Percentiles rank a stretch among this genome's conserved stretches.
These are phyloP conservation scores for Kitagawia praeruptora DNA, from an alignment of 129 eudicot species.

Conservation along the genomic window DNA sequence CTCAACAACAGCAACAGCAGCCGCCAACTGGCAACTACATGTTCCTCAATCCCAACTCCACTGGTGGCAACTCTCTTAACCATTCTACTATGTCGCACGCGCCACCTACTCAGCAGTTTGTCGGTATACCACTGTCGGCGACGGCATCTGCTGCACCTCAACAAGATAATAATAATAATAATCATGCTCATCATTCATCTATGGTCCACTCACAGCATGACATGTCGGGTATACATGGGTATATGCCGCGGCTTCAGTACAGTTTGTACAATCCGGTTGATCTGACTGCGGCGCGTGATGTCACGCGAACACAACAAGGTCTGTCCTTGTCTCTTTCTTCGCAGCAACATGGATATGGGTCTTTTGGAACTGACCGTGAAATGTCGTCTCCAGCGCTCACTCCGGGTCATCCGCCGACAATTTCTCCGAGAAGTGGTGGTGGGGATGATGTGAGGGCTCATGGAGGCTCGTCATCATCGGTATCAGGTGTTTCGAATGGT, in stretches of 20 bases:
- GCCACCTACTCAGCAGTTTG: constrained; percentile 61
- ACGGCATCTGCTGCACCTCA: constrained; percentile 15
- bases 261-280: constrained; percentile 47
- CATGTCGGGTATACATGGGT: constrained; percentile 40
- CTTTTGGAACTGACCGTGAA: constrained; percentile 22
- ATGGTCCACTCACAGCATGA: constrained; percentile 51
- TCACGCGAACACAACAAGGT: constrained; percentile 69
- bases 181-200: constrained; percentile 23
- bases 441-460: constrained; percentile 22
- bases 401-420: constrained; percentile 16
- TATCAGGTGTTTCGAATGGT: constrained; percentile 48
- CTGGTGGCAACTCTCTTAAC: constrained; percentile 26
- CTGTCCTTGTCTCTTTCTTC: constrained; percentile 65
- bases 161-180: neutral
- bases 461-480: constrained; percentile 43
- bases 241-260: constrained; percentile 57
- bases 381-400: constrained; percentile 25
- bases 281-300: constrained; percentile 52
- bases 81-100: constrained; percentile 32
- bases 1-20: constrained; percentile 26
- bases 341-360: constrained; percentile 41
- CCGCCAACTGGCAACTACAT: constrained; percentile 36
- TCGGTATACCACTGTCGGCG: constrained; percentile 61
- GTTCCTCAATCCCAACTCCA: constrained; percentile 51
- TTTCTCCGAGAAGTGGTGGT: constrained; percentile 25